Conservation (phyloP, 1,139 yeast species). For the Suhomyces wounanorum region DNA sequence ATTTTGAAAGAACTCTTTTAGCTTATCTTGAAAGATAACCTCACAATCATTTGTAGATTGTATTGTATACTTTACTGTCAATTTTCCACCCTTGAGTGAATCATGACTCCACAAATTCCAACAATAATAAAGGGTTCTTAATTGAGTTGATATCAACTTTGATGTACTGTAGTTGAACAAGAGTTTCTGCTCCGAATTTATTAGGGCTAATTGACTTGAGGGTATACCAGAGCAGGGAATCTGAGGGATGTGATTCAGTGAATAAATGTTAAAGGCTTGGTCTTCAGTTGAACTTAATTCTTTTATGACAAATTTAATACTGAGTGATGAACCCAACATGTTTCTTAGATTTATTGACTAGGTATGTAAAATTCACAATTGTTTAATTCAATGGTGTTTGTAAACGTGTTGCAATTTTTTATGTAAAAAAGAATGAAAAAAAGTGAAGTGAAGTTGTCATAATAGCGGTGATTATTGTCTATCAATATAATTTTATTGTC, state of each 20-base stretch:
- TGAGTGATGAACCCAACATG: background rate
- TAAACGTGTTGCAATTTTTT: too few species aligned
- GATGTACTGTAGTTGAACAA: constrained; percentile 9
- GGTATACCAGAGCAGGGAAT: constrained; percentile 9
- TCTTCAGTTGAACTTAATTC: background rate
- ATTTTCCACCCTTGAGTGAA: background rate
- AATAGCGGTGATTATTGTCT: too few species aligned
- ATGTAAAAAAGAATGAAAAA: too few species aligned
- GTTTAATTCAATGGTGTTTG: too few species aligned
- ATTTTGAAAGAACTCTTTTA: background rate
- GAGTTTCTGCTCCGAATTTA: constrained; percentile 11
- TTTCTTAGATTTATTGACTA: background rate
- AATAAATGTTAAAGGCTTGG: background rate
- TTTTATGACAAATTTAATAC: background rate
- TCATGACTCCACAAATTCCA: constrained; percentile 16
- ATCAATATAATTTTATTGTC: too few species aligned
- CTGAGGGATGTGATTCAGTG: background rate
- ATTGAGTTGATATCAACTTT: background rate
- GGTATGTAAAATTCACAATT: too few species aligned
- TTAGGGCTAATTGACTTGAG: constrained; percentile 10
- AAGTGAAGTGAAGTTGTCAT: too few species aligned
- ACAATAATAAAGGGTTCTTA: constrained; percentile 10
- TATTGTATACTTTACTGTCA: constrained; percentile 5
- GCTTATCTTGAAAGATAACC: constrained; percentile 1
- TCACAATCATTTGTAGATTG: constrained; percentile 12